Evolutionary conservation across 2,329 filamentous ascomycete species (phyloP).

Genomic region (Ascochyta viciae-villosae): DNA sequence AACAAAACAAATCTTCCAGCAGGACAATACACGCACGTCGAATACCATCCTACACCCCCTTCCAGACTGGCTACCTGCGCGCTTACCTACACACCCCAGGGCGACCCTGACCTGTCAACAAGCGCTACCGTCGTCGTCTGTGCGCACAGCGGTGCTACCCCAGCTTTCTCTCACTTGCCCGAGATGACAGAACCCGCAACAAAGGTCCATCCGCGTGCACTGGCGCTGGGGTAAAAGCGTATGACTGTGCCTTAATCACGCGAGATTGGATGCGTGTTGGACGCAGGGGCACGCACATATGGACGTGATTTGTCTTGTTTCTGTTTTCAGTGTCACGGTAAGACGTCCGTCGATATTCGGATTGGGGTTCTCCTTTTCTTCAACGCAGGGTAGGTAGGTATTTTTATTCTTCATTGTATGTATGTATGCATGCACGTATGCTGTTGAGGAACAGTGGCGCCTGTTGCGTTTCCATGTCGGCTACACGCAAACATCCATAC

Average conservation of each 20-base stretch:
- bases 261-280: constrained; percentile 4
- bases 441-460: constrained; percentile 4
- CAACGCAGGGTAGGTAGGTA: too few relatives aligned
- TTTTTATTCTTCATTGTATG: too few relatives aligned
- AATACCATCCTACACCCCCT: too few relatives aligned
- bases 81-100: too few relatives aligned
- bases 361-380: neutral
- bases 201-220: constrained; percentile 7
- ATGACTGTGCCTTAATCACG: constrained; percentile 12
- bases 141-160: too few relatives aligned
- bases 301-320: neutral
- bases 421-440: neutral
- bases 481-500: constrained; percentile 64
- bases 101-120: too few relatives aligned
- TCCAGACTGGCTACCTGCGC: too few relatives aligned
- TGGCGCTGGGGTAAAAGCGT: constrained; percentile 13
- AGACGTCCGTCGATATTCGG: constrained; percentile 7
- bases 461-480: neutral
- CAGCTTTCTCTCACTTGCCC: neutral
- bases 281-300: constrained; percentile 8
- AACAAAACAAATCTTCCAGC: too few relatives aligned
- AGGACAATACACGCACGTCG: too few relatives aligned
- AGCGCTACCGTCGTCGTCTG: too few relatives aligned
- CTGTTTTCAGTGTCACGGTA: neutral
- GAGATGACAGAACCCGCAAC: constrained; percentile 10